Evolutionary conservation across 2,329 filamentous ascomycete species (phyloP).

Genomic region (Colletotrichum sp.): DNA sequence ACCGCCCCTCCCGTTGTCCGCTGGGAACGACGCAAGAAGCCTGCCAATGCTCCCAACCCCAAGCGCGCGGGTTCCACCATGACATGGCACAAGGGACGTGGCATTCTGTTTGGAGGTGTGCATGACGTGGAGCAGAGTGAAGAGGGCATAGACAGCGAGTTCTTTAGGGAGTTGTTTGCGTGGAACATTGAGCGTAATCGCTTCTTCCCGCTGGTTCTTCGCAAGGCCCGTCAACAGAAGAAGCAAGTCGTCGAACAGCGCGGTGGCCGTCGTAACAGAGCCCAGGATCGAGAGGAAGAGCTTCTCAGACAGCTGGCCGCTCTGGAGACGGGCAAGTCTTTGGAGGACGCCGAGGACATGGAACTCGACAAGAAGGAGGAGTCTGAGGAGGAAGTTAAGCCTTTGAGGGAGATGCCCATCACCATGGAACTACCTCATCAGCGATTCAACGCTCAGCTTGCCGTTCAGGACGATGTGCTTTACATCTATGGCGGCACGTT

Average conservation of each 20-base stretch:
- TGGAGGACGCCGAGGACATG: conserved; percentile 58
- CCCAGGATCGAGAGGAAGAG: conserved; percentile 91
- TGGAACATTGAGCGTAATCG: conserved; percentile 97
- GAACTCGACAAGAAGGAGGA: conserved; percentile 53
- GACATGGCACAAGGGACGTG: conserved; percentile 91
- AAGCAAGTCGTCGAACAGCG: conserved; percentile 67
- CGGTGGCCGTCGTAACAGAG: conserved; percentile 71
- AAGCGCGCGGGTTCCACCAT: conserved; percentile 89
- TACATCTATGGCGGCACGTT: conserved; percentile 97
- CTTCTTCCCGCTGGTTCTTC: conserved; percentile 83
- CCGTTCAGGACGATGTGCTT: conserved; percentile 89
- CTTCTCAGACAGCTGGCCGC: conserved; percentile 85
- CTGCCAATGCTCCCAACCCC: conserved; percentile 86
- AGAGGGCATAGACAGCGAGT: conserved; percentile 95
- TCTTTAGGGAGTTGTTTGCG: conserved; percentile 89
- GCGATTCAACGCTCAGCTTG: conserved; percentile 88
- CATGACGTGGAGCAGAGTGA: conserved; percentile 91
- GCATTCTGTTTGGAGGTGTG: conserved; percentile 92
- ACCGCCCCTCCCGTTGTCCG: conserved; percentile 74
- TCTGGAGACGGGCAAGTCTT: conserved; percentile 75
- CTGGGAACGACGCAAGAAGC: conserved; percentile 94
- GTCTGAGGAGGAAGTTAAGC: conserved; percentile 60
- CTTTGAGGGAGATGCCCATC: conserved; percentile 67
- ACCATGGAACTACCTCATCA: conserved; percentile 86
- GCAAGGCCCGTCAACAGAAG: conserved; percentile 73